Evolutionary conservation across 2,329 filamentous ascomycete species (phyloP), one percentile per base, ranked within the genome.

Genomic region (Thielaviopsis musarum): DNA sequence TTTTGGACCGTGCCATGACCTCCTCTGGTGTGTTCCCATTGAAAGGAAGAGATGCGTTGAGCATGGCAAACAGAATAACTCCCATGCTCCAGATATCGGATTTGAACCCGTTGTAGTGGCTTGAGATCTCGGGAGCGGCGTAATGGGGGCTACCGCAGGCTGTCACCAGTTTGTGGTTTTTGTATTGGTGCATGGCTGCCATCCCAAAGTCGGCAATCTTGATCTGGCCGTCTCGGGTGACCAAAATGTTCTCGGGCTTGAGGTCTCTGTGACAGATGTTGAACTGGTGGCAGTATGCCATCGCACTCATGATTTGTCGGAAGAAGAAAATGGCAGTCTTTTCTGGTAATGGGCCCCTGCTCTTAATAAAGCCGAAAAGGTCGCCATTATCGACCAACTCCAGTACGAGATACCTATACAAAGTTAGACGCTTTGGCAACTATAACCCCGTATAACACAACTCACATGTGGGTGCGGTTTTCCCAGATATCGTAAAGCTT

Each of bases 151-250:
- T 97, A 21, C 93, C 93, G 66, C 93, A 98, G 4, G 91, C 89
- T 0, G 93, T 97, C 60, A 82, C 87, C 28, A 98, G 79, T 67
- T 84, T 84, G 64, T 89, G 84, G 9, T 83, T 85, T 24, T 82
- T 79, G 3, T 87, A 87, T 69, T 97, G 91, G 63, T 85, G 82
- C 51, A 97, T 76, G 3, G 91, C 91, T 52, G 93, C 93, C 91
- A 98, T 96, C 51, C 93, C 91, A 70, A 98, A 98, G 70, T 98
- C 93, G 57, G 91, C 91, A 66, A 98, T 84, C 72, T 97, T 98
- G 70, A 97, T 83, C 61, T 87, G 83, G 58, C 85, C 79, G 54
- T 84, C 75, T 2, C 76, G 75, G 60, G 90, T 90, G 56, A 98
- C 77, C 19, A 98, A 77, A 53, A 98, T 96, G 66, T 98, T 98